Conservation (phyloP, 352 stramenopile genomes). For the Globisporangium takayamanum region DNA sequence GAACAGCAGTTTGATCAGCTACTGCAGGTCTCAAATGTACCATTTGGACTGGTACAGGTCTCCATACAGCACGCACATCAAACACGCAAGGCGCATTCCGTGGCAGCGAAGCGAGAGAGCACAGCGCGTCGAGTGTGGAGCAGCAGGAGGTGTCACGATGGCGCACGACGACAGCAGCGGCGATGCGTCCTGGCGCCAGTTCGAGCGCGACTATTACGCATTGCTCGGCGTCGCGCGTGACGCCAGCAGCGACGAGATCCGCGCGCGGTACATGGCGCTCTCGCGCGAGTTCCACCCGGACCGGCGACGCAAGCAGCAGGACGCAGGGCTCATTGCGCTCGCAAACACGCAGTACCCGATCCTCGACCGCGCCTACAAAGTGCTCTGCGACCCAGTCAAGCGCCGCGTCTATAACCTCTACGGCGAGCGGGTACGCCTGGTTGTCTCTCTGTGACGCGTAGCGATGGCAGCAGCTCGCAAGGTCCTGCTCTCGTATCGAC, state of each 20-base stretch:
- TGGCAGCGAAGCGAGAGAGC: constrained; percentile 1
- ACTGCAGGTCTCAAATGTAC: too few relatives aligned
- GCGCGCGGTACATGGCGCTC: constrained; percentile 54
- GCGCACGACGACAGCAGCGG: constrained; percentile 15
- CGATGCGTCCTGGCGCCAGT: constrained; percentile 37
- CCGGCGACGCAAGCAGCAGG: constrained; percentile 36
- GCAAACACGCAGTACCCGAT: constrained; percentile 74
- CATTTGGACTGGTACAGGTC: too few relatives aligned
- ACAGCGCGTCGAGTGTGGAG: too few relatives aligned
- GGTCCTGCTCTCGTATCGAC: constrained; percentile 1
- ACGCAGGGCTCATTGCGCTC: constrained; percentile 45
- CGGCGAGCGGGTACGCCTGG: constrained; percentile 41
- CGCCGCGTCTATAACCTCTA: constrained; percentile 73
- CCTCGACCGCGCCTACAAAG: constrained; percentile 80
- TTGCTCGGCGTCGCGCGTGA: constrained; percentile 59
- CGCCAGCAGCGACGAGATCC: constrained; percentile 58
- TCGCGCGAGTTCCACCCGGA: constrained; percentile 86
- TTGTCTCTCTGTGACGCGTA: constrained; percentile 9
- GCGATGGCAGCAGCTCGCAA: not conserved
- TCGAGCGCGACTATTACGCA: constrained; percentile 82
- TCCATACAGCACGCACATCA: too few relatives aligned
- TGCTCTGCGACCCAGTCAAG: constrained; percentile 60
- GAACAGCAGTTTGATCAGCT: too few relatives aligned
- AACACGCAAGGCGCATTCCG: not conserved
- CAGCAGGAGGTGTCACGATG: not conserved